Evolutionary conservation across 371 early-diverging fungal genomes (phyloP).

Genomic region (Dipsacomyces acuminosporus): DNA sequence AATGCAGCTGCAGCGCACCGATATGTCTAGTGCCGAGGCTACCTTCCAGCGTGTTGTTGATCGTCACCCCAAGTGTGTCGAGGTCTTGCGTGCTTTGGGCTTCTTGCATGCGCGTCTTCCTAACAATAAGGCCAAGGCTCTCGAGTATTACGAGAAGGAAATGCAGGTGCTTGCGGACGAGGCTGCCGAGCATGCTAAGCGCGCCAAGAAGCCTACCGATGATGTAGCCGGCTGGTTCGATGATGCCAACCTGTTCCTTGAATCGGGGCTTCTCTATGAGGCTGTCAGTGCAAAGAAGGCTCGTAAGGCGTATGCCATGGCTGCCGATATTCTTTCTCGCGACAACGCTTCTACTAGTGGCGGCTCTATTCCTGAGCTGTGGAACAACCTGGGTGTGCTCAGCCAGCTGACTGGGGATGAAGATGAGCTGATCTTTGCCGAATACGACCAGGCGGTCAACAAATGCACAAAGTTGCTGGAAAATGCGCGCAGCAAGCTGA

Average conservation of each 20-base stretch:
- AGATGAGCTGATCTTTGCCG: conserved; percentile 38
- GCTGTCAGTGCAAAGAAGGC: conserved; percentile 52
- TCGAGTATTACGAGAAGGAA: conserved; percentile 58
- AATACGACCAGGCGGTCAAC: conserved; percentile 45
- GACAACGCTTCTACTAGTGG: conserved; percentile 13
- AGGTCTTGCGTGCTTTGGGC: conserved; percentile 60
- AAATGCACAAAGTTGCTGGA: conserved; percentile 12
- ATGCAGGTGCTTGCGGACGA: conserved; percentile 27
- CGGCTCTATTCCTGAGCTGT: conserved; percentile 60
- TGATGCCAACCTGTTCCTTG: conserved; percentile 53
- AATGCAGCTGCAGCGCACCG: conserved; percentile 52
- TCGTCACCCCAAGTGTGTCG: conserved; percentile 59
- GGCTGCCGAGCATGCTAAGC: conserved; percentile 8
- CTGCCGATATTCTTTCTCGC: conserved; percentile 45
- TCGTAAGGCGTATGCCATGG: conserved; percentile 53
- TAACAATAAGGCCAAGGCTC: conserved; percentile 61
- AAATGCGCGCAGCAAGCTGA: conserved; percentile 4
- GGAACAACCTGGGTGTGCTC: conserved; percentile 78
- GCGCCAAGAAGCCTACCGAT: conserved; percentile 3
- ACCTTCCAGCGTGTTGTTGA: conserved; percentile 68
- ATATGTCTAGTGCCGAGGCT: conserved; percentile 55
- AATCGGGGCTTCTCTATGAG: conserved; percentile 61
- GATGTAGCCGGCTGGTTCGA: conserved; percentile 30
- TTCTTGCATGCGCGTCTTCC: conserved; percentile 58
- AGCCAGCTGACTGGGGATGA: conserved; percentile 54